These are phyloP conservation scores for Sparassis latifolia DNA, from an alignment of 1,284 basidiomycete genomes.

Conservation along the genomic window DNA sequence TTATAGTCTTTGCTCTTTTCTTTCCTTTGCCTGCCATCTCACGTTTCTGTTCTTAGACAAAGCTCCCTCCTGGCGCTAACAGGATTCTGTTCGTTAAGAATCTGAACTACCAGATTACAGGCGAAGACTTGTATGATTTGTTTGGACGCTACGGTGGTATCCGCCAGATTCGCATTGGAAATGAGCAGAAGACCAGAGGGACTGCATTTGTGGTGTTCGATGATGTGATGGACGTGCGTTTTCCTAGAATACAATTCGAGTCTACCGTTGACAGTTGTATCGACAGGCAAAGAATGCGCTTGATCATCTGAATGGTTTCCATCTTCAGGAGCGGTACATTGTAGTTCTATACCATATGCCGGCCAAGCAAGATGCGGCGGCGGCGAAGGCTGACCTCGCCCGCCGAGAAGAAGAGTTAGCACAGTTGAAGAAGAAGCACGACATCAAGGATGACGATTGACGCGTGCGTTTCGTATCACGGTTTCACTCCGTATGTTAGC, in stretches of 20 bases:
- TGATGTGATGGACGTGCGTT: slow-evolving; percentile 80
- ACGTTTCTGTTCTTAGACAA: slow-evolving; percentile 41
- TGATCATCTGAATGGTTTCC: slow-evolving; percentile 96
- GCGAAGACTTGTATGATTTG: slow-evolving; percentile 93
- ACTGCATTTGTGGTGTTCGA: slow-evolving; percentile 94
- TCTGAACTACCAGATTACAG: slow-evolving; percentile 91
- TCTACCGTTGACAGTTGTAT: no score
- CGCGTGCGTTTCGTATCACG: slow-evolving; percentile 5
- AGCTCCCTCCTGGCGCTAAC: slow-evolving; percentile 79
- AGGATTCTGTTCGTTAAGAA: slow-evolving; percentile 86
- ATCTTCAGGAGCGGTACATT: slow-evolving; percentile 96
- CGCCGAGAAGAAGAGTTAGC: slow-evolving; percentile 88
- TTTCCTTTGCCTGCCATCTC: not conserved
- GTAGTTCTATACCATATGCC: slow-evolving; percentile 98
- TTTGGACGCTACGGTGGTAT: slow-evolving; percentile 98
- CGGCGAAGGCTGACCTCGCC: slow-evolving; percentile 89
- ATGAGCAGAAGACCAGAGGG: slow-evolving; percentile 87
- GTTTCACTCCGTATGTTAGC: not conserved
- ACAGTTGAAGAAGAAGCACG: slow-evolving; percentile 80
- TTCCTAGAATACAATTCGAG: not conserved
- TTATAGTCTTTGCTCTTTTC: slow-evolving; percentile 1
- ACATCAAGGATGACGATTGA: slow-evolving; percentile 68
- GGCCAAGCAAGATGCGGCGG: slow-evolving; percentile 87
- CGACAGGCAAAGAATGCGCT: slow-evolving; percentile 88
- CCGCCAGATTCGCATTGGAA: slow-evolving; percentile 91